Evolutionary conservation across 441 rosid species (phyloP).

Genomic region (Capsella rubella): DNA sequence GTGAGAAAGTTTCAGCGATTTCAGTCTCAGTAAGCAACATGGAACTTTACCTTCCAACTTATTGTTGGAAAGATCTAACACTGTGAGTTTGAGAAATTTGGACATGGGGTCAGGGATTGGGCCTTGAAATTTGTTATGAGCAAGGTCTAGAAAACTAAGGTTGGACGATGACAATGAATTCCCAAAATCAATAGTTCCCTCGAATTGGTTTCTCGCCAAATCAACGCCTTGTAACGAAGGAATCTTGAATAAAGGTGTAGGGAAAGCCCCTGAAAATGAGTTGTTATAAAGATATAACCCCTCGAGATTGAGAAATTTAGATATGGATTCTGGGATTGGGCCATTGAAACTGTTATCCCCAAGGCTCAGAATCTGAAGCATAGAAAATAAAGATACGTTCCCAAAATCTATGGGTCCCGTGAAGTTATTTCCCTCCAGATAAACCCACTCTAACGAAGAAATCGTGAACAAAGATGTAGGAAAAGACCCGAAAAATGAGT

Average conservation of each 20-base stretch:
- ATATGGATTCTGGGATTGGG: neutral
- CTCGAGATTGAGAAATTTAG: neutral
- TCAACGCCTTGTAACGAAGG: neutral
- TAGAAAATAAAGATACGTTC: neutral
- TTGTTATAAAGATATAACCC: neutral
- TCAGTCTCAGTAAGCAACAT: neutral
- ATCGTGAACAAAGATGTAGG: neutral
- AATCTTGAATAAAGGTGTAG: neutral
- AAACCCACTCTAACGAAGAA: neutral
- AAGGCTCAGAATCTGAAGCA: rapidly evolving
- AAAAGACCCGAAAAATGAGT: neutral
- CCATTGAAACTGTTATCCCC: neutral
- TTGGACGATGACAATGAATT: neutral
- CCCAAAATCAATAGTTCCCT: neutral
- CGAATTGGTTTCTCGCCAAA: neutral
- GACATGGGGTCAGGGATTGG: neutral
- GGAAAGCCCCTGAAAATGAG: too few species aligned
- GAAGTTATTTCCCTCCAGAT: neutral
- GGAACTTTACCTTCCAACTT: neutral
- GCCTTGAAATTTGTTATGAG: neutral
- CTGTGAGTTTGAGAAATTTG: neutral
- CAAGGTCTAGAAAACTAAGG: neutral
- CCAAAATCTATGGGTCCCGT: neutral
- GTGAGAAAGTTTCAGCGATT: neutral
- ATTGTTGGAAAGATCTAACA: neutral